Conservation (phyloP, 148 eudicot genomes). For the Spergularia marina region DNA sequence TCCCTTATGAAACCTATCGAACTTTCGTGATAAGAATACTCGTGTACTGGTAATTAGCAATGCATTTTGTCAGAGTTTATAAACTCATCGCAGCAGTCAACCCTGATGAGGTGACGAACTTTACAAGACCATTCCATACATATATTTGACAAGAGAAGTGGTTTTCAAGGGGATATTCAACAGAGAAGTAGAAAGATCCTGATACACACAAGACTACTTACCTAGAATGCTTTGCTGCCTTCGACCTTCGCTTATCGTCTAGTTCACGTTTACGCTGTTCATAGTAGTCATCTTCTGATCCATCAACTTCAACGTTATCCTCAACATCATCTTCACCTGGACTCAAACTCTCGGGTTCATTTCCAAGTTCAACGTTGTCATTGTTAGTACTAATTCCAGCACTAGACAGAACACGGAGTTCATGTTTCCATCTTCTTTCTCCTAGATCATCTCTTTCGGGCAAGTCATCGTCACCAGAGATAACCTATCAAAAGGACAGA, state of each 20-base stretch:
- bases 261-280: constrained; percentile 40
- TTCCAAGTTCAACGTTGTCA: constrained; percentile 35
- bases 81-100: too few species aligned
- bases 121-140: too few species aligned
- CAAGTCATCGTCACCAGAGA: constrained; percentile 86
- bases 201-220: constrained; percentile 15
- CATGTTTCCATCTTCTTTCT: constrained; percentile 81
- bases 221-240: constrained; percentile 56
- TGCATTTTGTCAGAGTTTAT: too few species aligned
- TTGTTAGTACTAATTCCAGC: constrained; percentile 54
- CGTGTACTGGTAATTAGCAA: too few species aligned
- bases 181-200: not conserved
- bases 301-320: constrained; percentile 29
- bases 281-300: constrained; percentile 57
- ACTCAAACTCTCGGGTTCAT: constrained; percentile 26
- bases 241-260: constrained; percentile 49
- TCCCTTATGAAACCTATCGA: too few species aligned
- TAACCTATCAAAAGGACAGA: constrained; percentile 37
- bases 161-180: not conserved
- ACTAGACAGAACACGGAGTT: constrained; percentile 59
- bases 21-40: too few species aligned
- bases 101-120: too few species aligned
- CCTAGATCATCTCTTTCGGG: constrained; percentile 87
- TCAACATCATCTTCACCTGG: constrained; percentile 31
- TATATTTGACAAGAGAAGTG: not conserved